Conservation (phyloP, 768 basidiomycete species). For the Gautieria morchelliformis region DNA sequence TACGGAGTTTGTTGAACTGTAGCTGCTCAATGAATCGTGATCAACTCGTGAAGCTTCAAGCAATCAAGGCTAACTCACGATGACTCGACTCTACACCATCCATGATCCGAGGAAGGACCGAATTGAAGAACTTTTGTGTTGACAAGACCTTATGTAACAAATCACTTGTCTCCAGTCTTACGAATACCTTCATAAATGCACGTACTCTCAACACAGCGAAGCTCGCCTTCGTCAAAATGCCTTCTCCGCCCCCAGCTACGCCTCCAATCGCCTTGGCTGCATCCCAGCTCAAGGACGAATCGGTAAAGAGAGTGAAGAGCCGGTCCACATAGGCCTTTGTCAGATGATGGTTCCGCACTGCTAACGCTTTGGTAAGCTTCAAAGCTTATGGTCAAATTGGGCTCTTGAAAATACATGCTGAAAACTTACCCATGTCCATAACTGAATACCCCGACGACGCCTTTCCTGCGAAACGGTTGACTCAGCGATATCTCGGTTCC, state of each 20-base stretch:
- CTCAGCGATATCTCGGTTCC: constrained; percentile 37
- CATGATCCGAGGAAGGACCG: constrained; percentile 67
- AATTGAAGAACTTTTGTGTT: constrained; percentile 65
- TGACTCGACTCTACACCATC: constrained; percentile 38
- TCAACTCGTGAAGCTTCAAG: background rate
- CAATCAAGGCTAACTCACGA: background rate
- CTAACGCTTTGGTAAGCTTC: constrained; percentile 71
- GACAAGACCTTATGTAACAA: constrained; percentile 50
- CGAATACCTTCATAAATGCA: background rate
- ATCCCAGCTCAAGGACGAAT: constrained; percentile 52
- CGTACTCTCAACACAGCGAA: constrained; percentile 69
- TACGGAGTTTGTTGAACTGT: constrained; percentile 50
- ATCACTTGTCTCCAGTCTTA: background rate
- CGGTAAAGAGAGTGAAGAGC: constrained; percentile 63
- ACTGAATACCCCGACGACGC: constrained; percentile 42
- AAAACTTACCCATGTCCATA: constrained; percentile 60
- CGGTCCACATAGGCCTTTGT: constrained; percentile 48
- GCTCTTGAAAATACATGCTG: background rate
- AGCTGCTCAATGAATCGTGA: constrained; percentile 27
- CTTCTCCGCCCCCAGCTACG: constrained; percentile 47
- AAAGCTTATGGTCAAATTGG: background rate
- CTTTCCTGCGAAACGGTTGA: constrained; percentile 19
- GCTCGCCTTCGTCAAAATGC: constrained; percentile 65
- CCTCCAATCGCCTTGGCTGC: constrained; percentile 71
- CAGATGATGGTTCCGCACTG: constrained; percentile 60